Percentiles rank a stretch among this genome's conserved stretches.
phyloP scores from a whole-genome alignment of 495 filamentous ascomycete species.

The Trichoderma reesei region DNA sequence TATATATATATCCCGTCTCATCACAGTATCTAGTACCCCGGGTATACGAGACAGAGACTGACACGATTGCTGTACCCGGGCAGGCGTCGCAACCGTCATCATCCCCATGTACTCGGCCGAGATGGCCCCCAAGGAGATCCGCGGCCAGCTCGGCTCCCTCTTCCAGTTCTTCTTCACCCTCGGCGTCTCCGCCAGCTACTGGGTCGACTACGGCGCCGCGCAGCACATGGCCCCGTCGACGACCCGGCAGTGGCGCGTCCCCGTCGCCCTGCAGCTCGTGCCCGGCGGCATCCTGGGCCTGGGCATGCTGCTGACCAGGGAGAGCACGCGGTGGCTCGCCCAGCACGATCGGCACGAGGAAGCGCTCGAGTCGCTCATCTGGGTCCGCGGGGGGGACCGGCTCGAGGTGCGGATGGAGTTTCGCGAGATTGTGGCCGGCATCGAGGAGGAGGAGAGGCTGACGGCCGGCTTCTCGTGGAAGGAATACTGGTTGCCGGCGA shows the following conservation, averaged over 20 bases:
- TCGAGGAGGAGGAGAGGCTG: constrained; percentile 31
- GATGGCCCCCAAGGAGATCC: constrained; percentile 42
- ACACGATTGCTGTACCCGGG: neutral
- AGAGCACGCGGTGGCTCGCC: constrained; percentile 38
- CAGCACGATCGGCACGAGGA: constrained; percentile 38
- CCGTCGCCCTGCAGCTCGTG: constrained; percentile 36
- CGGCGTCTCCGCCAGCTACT: constrained; percentile 40
- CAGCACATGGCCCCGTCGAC: constrained; percentile 22
- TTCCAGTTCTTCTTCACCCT: constrained; percentile 41
- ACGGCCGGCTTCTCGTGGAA: constrained; percentile 37
- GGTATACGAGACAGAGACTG: neutral
- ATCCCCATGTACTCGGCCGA: constrained; percentile 44
- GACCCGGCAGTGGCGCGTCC: constrained; percentile 41
- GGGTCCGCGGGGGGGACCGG: constrained; percentile 36
- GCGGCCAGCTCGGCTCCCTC: constrained; percentile 33
- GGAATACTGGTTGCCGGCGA: constrained; percentile 34
- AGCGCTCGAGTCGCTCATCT: constrained; percentile 31
- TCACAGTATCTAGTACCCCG: neutral
- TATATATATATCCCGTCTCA: neutral
- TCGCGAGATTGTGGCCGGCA: constrained; percentile 33
- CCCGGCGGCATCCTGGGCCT: constrained; percentile 31
- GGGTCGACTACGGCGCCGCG: constrained; percentile 39
- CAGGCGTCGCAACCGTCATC: constrained; percentile 42
- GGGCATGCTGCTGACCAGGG: constrained; percentile 37
- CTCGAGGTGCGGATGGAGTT: constrained; percentile 36